phyloP scores from a whole-genome alignment of 768 basidiomycete genomes.

The Cyathus striatus region DNA sequence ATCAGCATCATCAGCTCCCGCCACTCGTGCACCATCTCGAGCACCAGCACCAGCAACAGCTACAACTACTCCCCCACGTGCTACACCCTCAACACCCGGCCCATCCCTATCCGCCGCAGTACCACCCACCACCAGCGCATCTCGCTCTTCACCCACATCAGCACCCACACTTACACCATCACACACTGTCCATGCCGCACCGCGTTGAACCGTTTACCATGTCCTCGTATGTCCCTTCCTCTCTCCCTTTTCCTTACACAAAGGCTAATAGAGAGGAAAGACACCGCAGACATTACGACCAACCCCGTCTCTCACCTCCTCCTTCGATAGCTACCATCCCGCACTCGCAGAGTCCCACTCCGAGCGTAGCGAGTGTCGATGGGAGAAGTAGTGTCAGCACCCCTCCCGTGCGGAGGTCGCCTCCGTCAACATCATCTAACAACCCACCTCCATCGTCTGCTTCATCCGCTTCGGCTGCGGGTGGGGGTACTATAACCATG shows the following conservation, averaged over 20 bases:
- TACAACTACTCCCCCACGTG: too few species aligned
- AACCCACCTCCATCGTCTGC: too few species aligned
- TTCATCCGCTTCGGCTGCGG: too few species aligned
- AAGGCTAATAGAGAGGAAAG: conserved; percentile 11
- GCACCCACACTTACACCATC: neutral
- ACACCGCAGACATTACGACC: conserved; percentile 33
- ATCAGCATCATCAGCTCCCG: too few species aligned
- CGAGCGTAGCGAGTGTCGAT: conserved; percentile 56
- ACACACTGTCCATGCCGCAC: conserved; percentile 44
- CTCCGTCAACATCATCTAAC: conserved; percentile 23
- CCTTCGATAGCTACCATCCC: conserved; percentile 35
- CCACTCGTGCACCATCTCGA: too few species aligned
- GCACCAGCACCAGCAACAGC: too few species aligned
- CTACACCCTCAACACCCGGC: too few species aligned
- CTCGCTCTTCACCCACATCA: too few species aligned
- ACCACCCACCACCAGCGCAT: too few species aligned
- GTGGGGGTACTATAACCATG: conserved; percentile 27
- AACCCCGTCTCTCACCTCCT: conserved; percentile 26
- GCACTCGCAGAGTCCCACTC: conserved; percentile 51
- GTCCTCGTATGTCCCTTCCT: conserved; percentile 20
- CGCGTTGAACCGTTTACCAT: conserved; percentile 36
- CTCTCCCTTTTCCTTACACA: conserved; percentile 9
- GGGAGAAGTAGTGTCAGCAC: conserved; percentile 56
- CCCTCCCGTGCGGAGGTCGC: conserved; percentile 45
- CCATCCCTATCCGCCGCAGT: too few species aligned